Percentiles rank a stretch among this genome's conserved stretches.
Evolutionary conservation across 768 basidiomycete genomes (phyloP).

Genomic region (Leccinum disarticulatum): DNA sequence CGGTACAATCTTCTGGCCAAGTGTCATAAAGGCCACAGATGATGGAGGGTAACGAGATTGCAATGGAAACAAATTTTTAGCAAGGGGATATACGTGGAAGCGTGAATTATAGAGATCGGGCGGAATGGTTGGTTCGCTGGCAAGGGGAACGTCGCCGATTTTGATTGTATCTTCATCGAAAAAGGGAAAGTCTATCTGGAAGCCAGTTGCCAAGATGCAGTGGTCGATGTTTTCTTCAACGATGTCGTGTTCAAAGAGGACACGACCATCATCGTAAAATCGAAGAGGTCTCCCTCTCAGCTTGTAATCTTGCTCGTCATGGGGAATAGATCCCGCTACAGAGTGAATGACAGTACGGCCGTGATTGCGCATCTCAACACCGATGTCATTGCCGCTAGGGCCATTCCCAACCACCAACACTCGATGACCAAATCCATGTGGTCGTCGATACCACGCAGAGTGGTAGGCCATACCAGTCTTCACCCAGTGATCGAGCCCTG

Average conservation of each 20-base stretch:
- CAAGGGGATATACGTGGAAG: conserved; percentile 68
- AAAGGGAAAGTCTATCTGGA: conserved; percentile 64
- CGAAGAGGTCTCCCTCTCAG: conserved; percentile 42
- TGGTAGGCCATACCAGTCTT: conserved; percentile 53
- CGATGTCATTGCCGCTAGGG: conserved; percentile 71
- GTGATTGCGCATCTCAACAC: conserved; percentile 50
- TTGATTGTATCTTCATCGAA: conserved; percentile 40
- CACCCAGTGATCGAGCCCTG: conserved; percentile 64
- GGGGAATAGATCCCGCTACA: conserved; percentile 35
- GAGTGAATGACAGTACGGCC: conserved; percentile 58
- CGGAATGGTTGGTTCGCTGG: conserved; percentile 46
- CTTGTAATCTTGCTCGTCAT: conserved; percentile 37
- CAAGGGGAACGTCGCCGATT: conserved; percentile 39
- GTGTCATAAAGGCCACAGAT: conserved; percentile 65
- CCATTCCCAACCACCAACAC: conserved; percentile 53
- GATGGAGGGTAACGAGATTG: conserved; percentile 43
- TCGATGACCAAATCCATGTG: conserved; percentile 37
- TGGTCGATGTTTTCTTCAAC: conserved; percentile 54
- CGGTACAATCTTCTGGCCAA: conserved; percentile 59
- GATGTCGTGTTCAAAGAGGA: conserved; percentile 60
- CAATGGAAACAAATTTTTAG: conserved; percentile 68
- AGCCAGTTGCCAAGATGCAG: conserved; percentile 78
- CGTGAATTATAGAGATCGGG: conserved; percentile 60
- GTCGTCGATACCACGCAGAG: conserved; percentile 66
- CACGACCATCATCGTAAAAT: conserved; percentile 44